These are phyloP conservation scores for Nicotiana sylvestris DNA, from an alignment of 257 asterid genomes.

Conservation along the genomic window DNA sequence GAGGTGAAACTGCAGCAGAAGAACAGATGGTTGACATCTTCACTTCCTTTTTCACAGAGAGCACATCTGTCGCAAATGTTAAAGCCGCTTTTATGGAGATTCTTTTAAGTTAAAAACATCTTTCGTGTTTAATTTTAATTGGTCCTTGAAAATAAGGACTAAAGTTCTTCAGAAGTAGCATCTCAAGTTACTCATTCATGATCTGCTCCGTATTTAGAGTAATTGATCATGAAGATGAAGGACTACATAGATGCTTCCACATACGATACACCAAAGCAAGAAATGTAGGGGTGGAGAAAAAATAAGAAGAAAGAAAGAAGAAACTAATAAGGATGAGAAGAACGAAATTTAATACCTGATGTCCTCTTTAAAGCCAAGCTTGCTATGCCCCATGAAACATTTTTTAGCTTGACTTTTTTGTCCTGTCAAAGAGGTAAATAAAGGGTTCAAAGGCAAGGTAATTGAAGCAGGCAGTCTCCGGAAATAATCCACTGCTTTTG, in stretches of 20 bases:
- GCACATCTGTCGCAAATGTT: not conserved
- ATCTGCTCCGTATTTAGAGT: not conserved
- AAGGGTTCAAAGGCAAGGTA: conserved; percentile 9
- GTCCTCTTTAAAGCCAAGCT: conserved; percentile 46
- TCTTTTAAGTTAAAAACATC: not conserved
- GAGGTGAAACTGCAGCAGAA: not conserved
- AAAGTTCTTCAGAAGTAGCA: not conserved
- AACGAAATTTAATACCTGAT: conserved; percentile 41
- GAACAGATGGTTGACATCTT: not conserved
- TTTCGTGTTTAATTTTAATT: not conserved
- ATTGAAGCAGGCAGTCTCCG: not conserved
- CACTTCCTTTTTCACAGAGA: not conserved
- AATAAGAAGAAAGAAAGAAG: conserved; percentile 5
- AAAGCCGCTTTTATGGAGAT: not conserved
- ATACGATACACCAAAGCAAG: not conserved
- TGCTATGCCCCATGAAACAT: conserved; percentile 83
- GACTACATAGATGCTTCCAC: conserved; percentile 9
- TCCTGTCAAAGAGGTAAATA: conserved; percentile 35
- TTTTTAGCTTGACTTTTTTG: conserved; percentile 65
- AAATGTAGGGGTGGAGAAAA: not conserved
- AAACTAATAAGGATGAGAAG: not conserved
- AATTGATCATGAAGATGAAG: not conserved
- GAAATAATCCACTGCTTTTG: not conserved
- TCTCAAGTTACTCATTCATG: conserved; percentile 2
- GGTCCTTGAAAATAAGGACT: conserved; percentile 6